A percentile compares a stretch with the other conserved stretches of the same genome.
These are phyloP conservation scores for Staphylotrichum longicolle DNA, from an alignment of 495 filamentous ascomycete genomes.

Conservation along the genomic window DNA sequence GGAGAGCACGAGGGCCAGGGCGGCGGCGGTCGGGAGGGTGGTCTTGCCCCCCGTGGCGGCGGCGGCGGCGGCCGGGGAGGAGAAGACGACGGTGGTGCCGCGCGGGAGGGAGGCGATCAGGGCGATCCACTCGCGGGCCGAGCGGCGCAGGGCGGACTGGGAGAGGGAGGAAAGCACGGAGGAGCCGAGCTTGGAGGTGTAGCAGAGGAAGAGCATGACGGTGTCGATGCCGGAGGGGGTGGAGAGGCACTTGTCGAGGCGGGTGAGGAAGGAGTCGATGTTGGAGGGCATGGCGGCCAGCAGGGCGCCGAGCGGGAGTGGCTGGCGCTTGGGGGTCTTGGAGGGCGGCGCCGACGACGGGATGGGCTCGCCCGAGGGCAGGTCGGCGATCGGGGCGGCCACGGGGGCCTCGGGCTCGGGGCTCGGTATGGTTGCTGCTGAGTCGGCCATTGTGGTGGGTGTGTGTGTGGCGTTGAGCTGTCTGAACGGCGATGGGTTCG, in stretches of 20 bases:
- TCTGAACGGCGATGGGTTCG: no score
- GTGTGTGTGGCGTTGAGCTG: neutral
- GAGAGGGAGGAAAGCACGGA: conserved; percentile 38
- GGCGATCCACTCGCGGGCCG: conserved; percentile 41
- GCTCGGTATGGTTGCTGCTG: conserved; percentile 25
- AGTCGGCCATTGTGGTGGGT: conserved; percentile 20
- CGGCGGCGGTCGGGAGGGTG: conserved; percentile 41
- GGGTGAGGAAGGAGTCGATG: conserved; percentile 49
- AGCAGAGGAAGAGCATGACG: conserved; percentile 60
- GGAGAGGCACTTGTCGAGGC: conserved; percentile 56
- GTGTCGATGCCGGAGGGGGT: conserved; percentile 61
- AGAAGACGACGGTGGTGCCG: conserved; percentile 39
- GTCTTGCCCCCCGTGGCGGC: conserved; percentile 23
- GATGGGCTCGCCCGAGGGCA: conserved; percentile 41
- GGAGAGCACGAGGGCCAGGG: conserved; percentile 42
- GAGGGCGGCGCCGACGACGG: conserved; percentile 41
- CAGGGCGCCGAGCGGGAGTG: conserved; percentile 33
- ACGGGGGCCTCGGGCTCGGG: conserved; percentile 16
- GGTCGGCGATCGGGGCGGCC: conserved; percentile 35
- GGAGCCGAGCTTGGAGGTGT: conserved; percentile 56
- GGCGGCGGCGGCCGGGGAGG: conserved; percentile 30
- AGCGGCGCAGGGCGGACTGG: conserved; percentile 39
- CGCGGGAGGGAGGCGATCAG: conserved; percentile 40
- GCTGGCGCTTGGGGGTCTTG: conserved; percentile 30
- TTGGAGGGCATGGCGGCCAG: conserved; percentile 41